Conservation (phyloP, 352 stramenopile genomes). For the Phytophthora idaei region DNA sequence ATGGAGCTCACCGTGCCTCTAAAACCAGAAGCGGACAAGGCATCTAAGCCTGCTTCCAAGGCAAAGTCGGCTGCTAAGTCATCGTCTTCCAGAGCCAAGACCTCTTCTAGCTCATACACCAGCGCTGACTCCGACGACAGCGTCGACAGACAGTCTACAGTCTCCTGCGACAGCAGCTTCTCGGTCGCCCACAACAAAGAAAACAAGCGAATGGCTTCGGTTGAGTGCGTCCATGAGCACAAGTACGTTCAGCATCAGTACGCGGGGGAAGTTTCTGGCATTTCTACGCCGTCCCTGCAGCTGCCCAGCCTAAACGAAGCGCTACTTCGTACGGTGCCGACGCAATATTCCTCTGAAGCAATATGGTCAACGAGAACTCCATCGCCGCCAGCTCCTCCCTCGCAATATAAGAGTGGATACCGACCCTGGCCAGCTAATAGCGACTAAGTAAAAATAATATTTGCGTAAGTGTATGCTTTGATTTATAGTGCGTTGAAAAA, state of each 20-base stretch:
- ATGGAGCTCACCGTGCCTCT: constrained; percentile 56
- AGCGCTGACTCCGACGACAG: constrained; percentile 60
- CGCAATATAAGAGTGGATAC: constrained; percentile 34
- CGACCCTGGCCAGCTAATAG: constrained; percentile 29
- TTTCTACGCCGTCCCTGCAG: constrained; percentile 28
- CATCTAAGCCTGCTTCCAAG: constrained; percentile 4
- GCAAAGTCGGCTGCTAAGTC: constrained; percentile 8
- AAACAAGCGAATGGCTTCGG: constrained; percentile 25
- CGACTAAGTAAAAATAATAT: constrained; percentile 24
- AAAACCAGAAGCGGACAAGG: constrained; percentile 14
- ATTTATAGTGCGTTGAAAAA: not conserved
- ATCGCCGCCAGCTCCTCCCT: constrained; percentile 28
- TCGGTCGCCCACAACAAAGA: constrained; percentile 35
- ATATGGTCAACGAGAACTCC: constrained; percentile 26
- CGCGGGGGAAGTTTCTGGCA: constrained; percentile 27
- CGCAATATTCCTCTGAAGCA: constrained; percentile 28
- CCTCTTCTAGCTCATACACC: constrained; percentile 20
- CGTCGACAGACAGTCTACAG: constrained; percentile 40
- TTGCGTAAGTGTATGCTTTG: not conserved
- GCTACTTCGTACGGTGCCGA: constrained; percentile 40
- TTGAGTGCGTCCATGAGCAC: constrained; percentile 6
- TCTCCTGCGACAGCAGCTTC: constrained; percentile 43
- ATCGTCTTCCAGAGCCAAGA: constrained; percentile 11
- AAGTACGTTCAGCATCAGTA: constrained; percentile 29
- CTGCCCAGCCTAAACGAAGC: constrained; percentile 52